A percentile compares a stretch with the other conserved stretches of the same genome.
Conservation (phyloP, 805 yeast species). For the Wickerhamiella kurtzmanii region DNA sequence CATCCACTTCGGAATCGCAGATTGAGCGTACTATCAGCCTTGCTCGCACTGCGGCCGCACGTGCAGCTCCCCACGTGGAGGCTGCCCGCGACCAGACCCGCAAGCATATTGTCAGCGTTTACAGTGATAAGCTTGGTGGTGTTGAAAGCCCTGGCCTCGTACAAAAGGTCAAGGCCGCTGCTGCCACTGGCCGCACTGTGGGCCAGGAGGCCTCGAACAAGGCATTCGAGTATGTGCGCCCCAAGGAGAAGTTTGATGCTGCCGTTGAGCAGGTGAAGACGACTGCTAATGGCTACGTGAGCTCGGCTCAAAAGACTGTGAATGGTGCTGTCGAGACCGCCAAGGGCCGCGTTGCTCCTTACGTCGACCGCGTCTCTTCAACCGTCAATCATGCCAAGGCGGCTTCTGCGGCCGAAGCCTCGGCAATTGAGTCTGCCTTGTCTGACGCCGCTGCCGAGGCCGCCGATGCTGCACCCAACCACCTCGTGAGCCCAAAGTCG, state of each 20-base stretch:
- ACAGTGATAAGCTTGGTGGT: constrained; percentile 12
- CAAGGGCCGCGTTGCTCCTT: neutral
- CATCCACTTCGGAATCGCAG: neutral
- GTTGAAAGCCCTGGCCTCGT: constrained; percentile 7
- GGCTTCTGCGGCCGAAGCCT: neutral
- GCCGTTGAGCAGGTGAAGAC: constrained; percentile 11
- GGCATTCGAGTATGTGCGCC: constrained; percentile 8
- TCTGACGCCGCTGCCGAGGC: neutral
- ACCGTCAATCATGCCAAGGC: neutral
- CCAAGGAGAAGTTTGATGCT: constrained; percentile 8
- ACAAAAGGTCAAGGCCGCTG: constrained; percentile 11
- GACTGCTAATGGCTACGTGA: constrained; percentile 1
- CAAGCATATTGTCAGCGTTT: constrained; percentile 7
- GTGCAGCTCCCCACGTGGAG: constrained; percentile 14
- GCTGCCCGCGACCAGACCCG: constrained; percentile 4
- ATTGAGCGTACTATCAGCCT: constrained; percentile 11
- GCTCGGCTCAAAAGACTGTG: neutral
- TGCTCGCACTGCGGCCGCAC: constrained; percentile 11
- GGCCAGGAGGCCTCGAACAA: constrained; percentile 10
- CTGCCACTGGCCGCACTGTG: constrained; percentile 11
- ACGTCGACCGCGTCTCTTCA: neutral
- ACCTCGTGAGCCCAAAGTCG: neutral
- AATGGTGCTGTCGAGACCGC: constrained; percentile 3
- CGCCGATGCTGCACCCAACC: neutral
- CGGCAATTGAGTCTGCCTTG: neutral